These are phyloP conservation scores for Claviceps sp. DNA, from an alignment of 2,329 filamentous ascomycete species.

Conservation along the genomic window DNA sequence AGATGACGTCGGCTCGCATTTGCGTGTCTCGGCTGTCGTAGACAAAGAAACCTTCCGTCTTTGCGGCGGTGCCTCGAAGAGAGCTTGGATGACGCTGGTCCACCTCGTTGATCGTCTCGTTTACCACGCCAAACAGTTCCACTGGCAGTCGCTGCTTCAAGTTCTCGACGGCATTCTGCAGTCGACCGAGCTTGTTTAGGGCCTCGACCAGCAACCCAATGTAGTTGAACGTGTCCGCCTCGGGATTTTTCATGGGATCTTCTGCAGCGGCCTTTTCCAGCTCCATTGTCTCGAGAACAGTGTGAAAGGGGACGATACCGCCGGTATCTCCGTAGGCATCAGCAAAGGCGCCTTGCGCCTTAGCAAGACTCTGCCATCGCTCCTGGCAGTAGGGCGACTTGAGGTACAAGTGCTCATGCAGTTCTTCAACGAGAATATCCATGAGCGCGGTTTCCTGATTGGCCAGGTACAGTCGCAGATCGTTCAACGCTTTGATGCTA, in stretches of 20 bases:
- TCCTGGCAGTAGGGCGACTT: conserved; percentile 97
- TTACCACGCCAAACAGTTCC: conserved; percentile 85
- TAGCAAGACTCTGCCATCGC: conserved; percentile 75
- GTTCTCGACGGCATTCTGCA: conserved; percentile 76
- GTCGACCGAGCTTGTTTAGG: conserved; percentile 72
- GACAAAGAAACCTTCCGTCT: conserved; percentile 44
- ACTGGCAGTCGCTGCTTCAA: conserved; percentile 89
- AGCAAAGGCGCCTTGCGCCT: conserved; percentile 43
- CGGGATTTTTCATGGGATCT: conserved; percentile 84
- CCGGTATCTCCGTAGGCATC: conserved; percentile 34
- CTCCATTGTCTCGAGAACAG: conserved; percentile 47
- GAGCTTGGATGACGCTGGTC: conserved; percentile 85
- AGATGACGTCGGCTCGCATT: conserved; percentile 70
- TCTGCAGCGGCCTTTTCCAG: conserved; percentile 54
- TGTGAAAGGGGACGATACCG: conserved; percentile 40
- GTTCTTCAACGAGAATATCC: conserved; percentile 91
- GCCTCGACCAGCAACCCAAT: conserved; percentile 78
- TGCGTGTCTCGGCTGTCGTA: conserved; percentile 59
- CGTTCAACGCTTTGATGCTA: conserved; percentile 75
- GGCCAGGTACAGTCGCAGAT: conserved; percentile 73
- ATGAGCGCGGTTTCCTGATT: conserved; percentile 88
- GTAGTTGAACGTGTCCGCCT: conserved; percentile 91
- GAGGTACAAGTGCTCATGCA: conserved; percentile 93
- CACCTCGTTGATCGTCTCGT: conserved; percentile 87
- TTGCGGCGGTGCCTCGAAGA: conserved; percentile 41